Evolutionary conservation across 2,329 filamentous ascomycete species (phyloP), one percentile per base, ranked within the genome.

Genomic region (Trichoderma koningiopsis): DNA sequence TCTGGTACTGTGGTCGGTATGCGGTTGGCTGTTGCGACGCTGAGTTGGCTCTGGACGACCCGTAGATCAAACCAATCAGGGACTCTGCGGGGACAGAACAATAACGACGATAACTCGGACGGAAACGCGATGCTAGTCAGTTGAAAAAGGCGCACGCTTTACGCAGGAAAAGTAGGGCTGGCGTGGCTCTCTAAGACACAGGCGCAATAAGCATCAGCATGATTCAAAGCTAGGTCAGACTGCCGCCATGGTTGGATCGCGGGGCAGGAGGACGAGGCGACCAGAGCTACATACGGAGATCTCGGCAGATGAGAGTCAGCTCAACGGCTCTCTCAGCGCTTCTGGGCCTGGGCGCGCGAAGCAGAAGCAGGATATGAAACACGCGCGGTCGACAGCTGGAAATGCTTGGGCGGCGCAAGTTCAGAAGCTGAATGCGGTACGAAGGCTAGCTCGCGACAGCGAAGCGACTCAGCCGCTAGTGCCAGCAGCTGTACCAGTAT

Each of bases 401-500:
- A 31, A 7, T 31, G 16, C 33, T 43, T n/a, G 14, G 57, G 22
- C 56, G 24, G 35, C 24, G 57, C 11, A 27, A 43, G 33, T 43
- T 43, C 35, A 27, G 57, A 59, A 29, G 55, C 55, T n/a, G 33
- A 33, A 29, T 64, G 7, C 24, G 33, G 22, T 55, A 31, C 61
- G 19, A 64, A 56, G 61, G 33, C 40, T 19, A 67, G 64, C 64
- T 58, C 58, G 64, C 55, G 64, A 67, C 64, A 47, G 55, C 57
- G 64, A 67, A 58, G 63, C 63, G 29, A 58, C 27, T 52, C 31
- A 22, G 64, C 64, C 33, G 55, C 64, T 67, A 67, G 55, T 67
- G 47, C 37, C n/a, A 57, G 33, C 29, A 67, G 63, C 53, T 35
- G 31, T 19, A 22, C 47, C 24, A 27, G 35, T 58, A 66, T 29